Conservation (phyloP, 2,329 filamentous ascomycete genomes). For the Colletotrichum sp. region DNA sequence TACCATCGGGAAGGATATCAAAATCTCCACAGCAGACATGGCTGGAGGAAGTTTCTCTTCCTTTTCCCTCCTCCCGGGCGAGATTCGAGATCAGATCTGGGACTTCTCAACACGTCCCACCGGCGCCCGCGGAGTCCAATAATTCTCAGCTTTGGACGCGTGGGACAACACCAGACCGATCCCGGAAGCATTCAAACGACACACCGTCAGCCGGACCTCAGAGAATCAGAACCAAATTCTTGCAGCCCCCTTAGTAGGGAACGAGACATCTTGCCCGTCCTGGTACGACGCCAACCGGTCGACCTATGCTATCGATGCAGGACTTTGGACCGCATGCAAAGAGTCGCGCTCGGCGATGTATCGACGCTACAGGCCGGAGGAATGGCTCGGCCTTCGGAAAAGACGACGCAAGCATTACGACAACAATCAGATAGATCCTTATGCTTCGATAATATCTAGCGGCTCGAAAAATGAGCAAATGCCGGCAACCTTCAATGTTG, state of each 20-base stretch:
- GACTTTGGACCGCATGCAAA: neutral
- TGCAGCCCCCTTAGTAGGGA: neutral
- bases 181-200: accelerated
- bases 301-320: neutral
- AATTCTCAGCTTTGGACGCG: neutral
- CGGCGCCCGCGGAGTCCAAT: neutral
- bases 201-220: neutral
- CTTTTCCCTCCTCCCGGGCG: neutral
- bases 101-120: neutral
- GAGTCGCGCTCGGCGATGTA: neutral
- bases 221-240: neutral
- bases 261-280: neutral
- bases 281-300: neutral
- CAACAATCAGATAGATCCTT: accelerated
- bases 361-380: neutral
- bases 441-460: accelerated
- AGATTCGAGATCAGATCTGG: neutral
- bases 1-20: accelerated
- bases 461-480: neutral
- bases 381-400: neutral
- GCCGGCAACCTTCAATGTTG: neutral
- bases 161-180: neutral
- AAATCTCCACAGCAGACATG: accelerated
- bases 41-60: neutral
- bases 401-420: neutral